Evolutionary conservation across 306 rosid genomes (phyloP), one percentile per base, ranked within the genome.

Genomic region (Cyclanthera cordifolia): DNA sequence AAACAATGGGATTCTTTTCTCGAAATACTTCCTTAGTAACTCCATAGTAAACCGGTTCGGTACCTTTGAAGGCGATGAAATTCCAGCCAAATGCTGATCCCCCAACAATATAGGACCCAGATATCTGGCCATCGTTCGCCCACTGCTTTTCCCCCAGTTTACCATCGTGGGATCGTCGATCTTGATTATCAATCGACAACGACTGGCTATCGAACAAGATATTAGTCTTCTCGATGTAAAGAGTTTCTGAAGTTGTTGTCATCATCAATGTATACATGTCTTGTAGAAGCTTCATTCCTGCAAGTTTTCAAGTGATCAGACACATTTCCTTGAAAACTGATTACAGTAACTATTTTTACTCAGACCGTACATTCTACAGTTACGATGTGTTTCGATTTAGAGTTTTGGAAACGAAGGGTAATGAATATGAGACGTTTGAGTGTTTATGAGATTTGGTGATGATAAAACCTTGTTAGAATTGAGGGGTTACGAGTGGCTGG

Each of bases 31-130:
- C 92, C 80, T 91, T 91, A 5, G 95, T 81, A 56, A 73, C 72
- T 48, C 97, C 96, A 73, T 74, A 87, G 68, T 87, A 91, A 73
- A 81, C 87, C 10, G 96, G 78, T 14, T 82, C 82, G 2, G 55
- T 34, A 57, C 86, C 78, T n/a, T 78, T 19, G 74, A 64, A 84
- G 61, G 89, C 84, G 65, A 91, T 77, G 67, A 91, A 91, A 51
- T 91, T 91, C 96, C 96, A 91, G 39, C 96, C 97, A 19, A 89
- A 85, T 50, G 92, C 97, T 12, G 97, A 91, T 65, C 97, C 97
- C 28, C 97, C 97, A 68, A 91, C 88, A 46, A 87, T 63, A 60
- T 84, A 85, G 49, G 87, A 64, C 57, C 87, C 92, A 0, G 43
- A 59, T 25, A 58, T 3, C 58, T 72, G 86, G 55, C 82, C 73